Conservation (phyloP, 768 basidiomycete genomes). For the Sporobolomyces roseus region DNA sequence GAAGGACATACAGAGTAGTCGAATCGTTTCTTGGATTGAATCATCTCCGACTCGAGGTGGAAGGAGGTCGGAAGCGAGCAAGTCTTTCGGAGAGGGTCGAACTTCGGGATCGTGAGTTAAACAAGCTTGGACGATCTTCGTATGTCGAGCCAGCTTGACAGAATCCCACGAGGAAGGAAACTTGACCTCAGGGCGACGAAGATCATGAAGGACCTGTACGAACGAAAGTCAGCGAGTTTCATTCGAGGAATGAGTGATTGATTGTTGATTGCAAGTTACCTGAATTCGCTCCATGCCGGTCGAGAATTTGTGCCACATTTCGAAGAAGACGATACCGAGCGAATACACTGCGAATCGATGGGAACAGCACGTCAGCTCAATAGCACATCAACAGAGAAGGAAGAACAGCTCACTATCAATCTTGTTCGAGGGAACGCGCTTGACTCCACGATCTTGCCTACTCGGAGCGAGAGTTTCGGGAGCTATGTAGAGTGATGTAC, state of each 20-base stretch:
- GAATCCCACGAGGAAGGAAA: slow-evolving; percentile 45
- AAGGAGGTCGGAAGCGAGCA: slow-evolving; percentile 41
- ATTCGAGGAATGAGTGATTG: background rate
- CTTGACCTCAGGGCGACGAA: slow-evolving; percentile 43
- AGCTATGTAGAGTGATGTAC: slow-evolving; percentile 44
- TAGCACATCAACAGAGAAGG: background rate
- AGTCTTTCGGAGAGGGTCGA: slow-evolving; percentile 43
- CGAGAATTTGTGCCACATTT: slow-evolving; percentile 40
- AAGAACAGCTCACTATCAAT: slow-evolving; percentile 25
- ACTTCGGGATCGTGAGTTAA: slow-evolving; percentile 45
- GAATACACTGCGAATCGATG: slow-evolving; percentile 40
- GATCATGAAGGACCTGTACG: slow-evolving; percentile 42
- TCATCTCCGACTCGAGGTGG: slow-evolving; percentile 44
- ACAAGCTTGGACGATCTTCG: slow-evolving; percentile 45
- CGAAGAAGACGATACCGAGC: slow-evolving; percentile 43
- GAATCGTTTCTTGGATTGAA: slow-evolving; percentile 42
- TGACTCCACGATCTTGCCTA: slow-evolving; percentile 23
- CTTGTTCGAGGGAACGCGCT: slow-evolving; percentile 41
- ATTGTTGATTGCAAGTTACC: background rate
- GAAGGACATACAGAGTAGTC: slow-evolving; percentile 32
- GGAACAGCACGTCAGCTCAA: background rate
- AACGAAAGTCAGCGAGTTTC: too few species aligned
- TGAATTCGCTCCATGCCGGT: slow-evolving; percentile 47
- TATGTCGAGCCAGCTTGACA: slow-evolving; percentile 37
- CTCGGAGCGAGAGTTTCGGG: slow-evolving; percentile 39